A percentile compares a stretch with the other conserved stretches of the same genome.
Conservation (phyloP, 202 grass and related monocot species). For the Bolboschoenoplectus hybrid region DNA sequence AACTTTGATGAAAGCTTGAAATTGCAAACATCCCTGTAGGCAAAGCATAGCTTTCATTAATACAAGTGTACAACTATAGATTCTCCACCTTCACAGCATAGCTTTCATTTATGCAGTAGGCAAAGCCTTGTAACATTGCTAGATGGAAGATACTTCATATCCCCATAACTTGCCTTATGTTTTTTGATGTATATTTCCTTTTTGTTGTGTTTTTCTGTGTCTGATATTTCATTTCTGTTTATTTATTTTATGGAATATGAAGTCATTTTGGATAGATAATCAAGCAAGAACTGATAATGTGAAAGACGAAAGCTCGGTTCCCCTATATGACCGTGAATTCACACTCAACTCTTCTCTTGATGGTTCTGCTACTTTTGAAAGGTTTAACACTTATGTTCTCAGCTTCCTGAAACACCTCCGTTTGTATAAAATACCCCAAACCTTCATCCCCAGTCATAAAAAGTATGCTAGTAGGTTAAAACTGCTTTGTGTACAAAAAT, state of each 20-base stretch:
- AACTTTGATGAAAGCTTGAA: not conserved
- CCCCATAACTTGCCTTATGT: not conserved
- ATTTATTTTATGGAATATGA: conserved; percentile 17
- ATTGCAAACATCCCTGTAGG: conserved; percentile 31
- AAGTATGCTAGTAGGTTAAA: not conserved
- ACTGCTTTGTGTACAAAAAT: not conserved
- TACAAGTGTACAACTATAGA: not conserved
- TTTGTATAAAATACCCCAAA: not conserved
- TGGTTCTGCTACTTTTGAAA: conserved; percentile 69
- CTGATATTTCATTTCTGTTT: conserved; percentile 23
- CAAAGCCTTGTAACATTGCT: not conserved
- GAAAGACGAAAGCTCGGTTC: conserved; percentile 62
- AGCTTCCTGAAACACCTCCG: conserved; percentile 11
- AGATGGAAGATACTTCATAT: conserved; percentile 1
- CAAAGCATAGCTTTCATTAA: conserved; percentile 19
- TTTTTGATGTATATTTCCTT: conserved; percentile 7
- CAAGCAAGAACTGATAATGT: conserved; percentile 64
- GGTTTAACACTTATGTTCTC: conserved; percentile 54
- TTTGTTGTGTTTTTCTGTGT: not conserved
- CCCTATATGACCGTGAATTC: conserved; percentile 83
- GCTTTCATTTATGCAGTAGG: conserved; percentile 20
- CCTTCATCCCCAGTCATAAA: not conserved
- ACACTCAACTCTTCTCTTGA: conserved; percentile 73
- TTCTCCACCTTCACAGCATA: not conserved
- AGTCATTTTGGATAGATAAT: conserved; percentile 97